Conservation (phyloP, 2,329 filamentous ascomycete genomes). For the Stachybotrys chartarum region DNA sequence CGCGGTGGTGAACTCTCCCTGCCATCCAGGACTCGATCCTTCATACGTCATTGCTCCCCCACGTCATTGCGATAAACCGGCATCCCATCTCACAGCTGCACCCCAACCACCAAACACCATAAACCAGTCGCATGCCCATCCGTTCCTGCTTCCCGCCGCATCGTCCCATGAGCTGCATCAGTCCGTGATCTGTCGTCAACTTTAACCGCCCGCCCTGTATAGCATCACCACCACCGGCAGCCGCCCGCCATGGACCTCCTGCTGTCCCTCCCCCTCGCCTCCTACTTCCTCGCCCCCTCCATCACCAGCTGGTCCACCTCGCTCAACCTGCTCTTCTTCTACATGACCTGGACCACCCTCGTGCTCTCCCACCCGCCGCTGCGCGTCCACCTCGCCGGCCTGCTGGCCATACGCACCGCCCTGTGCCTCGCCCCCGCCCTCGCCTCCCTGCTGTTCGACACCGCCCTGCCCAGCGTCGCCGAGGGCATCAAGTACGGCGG, state of each 20-base stretch:
- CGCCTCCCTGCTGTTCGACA: conserved; percentile 67
- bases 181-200: not conserved
- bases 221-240: not conserved
- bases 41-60: not conserved
- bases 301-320: conserved; percentile 68
- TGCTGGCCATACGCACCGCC: conserved; percentile 56
- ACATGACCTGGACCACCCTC: conserved; percentile 81
- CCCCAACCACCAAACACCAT: not conserved
- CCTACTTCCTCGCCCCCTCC: conserved; percentile 56
- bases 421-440: conserved; percentile 70
- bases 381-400: conserved; percentile 67
- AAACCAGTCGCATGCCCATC: not conserved
- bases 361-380: conserved; percentile 70
- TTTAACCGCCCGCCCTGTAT: not conserved
- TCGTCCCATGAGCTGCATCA: not conserved
- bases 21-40: not conserved
- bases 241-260: conserved; percentile 51
- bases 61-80: not conserved
- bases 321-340: conserved; percentile 82
- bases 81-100: not conserved
- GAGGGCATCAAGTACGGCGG: conserved; percentile 63
- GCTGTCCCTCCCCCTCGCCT: conserved; percentile 65
- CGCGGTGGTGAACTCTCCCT: not conserved
- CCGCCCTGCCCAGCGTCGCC: conserved; percentile 60
- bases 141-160: not conserved